phyloP scores from a whole-genome alignment of 2,329 filamentous ascomycete species.

The Beauveria scarabaeidicola region DNA sequence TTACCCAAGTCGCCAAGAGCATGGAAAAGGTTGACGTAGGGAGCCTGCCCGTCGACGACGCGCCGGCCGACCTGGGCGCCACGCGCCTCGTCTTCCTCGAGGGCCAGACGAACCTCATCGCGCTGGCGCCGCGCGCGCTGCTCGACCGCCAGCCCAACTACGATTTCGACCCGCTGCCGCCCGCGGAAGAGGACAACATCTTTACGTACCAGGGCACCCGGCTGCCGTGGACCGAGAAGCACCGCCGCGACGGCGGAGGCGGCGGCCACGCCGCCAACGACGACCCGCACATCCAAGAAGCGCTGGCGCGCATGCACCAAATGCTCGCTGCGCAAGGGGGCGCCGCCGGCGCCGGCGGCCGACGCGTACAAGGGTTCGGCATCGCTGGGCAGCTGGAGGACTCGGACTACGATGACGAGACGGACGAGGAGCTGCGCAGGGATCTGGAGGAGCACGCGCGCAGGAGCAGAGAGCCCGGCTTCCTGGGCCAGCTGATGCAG shows the following conservation, averaged over 20 bases:
- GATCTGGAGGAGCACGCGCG: constrained; percentile 23
- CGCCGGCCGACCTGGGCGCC: constrained; percentile 37
- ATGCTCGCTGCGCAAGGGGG: constrained; percentile 18
- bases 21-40: constrained; percentile 32
- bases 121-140: constrained; percentile 56
- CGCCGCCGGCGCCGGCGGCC: constrained; percentile 1
- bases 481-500: constrained; percentile 20
- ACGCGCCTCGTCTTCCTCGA: constrained; percentile 73
- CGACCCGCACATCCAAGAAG: constrained; percentile 12
- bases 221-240: constrained; percentile 32
- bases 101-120: constrained; percentile 62
- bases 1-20: constrained; percentile 60
- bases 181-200: constrained; percentile 45
- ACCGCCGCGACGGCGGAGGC: constrained; percentile 7
- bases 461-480: constrained; percentile 19
- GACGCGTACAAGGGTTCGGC: constrained; percentile 1
- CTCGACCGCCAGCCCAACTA: constrained; percentile 59
- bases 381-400: constrained; percentile 13
- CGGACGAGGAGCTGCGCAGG: constrained; percentile 24
- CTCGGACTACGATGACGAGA: constrained; percentile 20
- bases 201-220: constrained; percentile 36
- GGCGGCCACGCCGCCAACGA: background rate
- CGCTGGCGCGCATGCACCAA: constrained; percentile 22
- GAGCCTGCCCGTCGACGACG: constrained; percentile 31
- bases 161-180: constrained; percentile 76